These are phyloP conservation scores for Peronospora belbahrii DNA, from an alignment of 352 stramenopile species.

Conservation along the genomic window DNA sequence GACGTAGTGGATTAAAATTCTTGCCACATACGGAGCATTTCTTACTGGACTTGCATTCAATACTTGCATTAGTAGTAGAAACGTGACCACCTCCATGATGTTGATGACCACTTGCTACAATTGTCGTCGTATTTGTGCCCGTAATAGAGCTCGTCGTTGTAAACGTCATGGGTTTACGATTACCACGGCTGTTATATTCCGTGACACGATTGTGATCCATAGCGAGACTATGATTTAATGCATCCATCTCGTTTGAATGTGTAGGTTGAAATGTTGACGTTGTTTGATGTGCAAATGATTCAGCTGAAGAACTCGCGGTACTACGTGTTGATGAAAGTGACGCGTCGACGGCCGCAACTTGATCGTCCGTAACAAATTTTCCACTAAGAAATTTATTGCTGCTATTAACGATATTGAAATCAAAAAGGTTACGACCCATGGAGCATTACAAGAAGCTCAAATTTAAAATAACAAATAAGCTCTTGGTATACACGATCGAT, in stretches of 20 bases:
- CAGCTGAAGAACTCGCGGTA: conserved; percentile 23
- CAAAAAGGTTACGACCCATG: conserved; percentile 34
- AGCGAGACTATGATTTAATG: conserved; percentile 13
- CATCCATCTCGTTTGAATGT: conserved; percentile 18
- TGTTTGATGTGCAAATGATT: conserved; percentile 8
- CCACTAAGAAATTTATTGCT: conserved; percentile 31
- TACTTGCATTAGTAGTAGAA: conserved; percentile 7
- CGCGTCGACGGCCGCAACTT: conserved; percentile 3
- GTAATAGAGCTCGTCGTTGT: conserved; percentile 27
- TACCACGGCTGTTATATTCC: conserved; percentile 18
- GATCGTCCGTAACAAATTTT: conserved; percentile 9
- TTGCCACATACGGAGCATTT: conserved; percentile 80
- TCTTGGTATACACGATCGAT: background rate
- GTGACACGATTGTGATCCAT: conserved; percentile 14
- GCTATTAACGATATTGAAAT: conserved; percentile 34
- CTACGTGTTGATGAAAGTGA: conserved; percentile 26
- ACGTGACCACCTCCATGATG: conserved; percentile 4
- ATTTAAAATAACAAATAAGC: background rate
- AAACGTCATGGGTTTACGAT: conserved; percentile 30
- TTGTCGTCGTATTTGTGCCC: conserved; percentile 25
- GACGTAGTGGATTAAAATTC: conserved; percentile 72
- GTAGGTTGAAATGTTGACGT: background rate
- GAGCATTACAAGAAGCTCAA: too few relatives aligned
- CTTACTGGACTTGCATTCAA: conserved; percentile 29
- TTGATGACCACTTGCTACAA: conserved; percentile 16